Evolutionary conservation across 768 basidiomycete genomes (phyloP).

Genomic region (Cystoderma amianthinum): DNA sequence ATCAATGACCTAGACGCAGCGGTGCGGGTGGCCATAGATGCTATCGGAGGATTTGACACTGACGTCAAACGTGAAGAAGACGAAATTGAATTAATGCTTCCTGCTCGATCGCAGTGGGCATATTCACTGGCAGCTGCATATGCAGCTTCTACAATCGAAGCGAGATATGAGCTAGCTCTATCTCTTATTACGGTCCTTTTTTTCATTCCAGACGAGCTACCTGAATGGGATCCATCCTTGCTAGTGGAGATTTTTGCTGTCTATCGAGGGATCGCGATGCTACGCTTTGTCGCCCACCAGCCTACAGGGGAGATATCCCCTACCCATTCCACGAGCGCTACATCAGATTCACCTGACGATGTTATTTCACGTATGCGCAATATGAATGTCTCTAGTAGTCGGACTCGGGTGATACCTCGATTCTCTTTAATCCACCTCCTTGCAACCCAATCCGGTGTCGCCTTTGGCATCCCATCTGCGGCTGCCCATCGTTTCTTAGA

Average conservation of each 20-base stretch:
- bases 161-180: slow-evolving; percentile 70
- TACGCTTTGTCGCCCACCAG: slow-evolving; percentile 54
- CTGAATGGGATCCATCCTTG: slow-evolving; percentile 55
- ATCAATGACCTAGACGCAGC: slow-evolving; percentile 50
- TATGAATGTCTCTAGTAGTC: slow-evolving; percentile 61
- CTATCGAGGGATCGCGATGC: slow-evolving; percentile 70
- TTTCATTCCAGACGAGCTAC: slow-evolving; percentile 61
- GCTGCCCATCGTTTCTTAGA: slow-evolving; percentile 71
- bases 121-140: slow-evolving; percentile 59
- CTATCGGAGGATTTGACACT: slow-evolving; percentile 65
- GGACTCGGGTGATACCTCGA: slow-evolving; percentile 39
- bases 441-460: slow-evolving; percentile 43
- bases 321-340: slow-evolving; percentile 13
- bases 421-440: slow-evolving; percentile 62
- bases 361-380: slow-evolving; percentile 62
- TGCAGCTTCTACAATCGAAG: slow-evolving; percentile 52
- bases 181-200: slow-evolving; percentile 62
- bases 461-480: slow-evolving; percentile 42
- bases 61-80: slow-evolving; percentile 74
- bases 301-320: slow-evolving; percentile 28
- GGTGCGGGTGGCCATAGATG: slow-evolving; percentile 53
- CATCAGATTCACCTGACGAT: slow-evolving; percentile 41
- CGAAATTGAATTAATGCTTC: slow-evolving; percentile 50
- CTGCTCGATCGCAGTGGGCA: slow-evolving; percentile 54
- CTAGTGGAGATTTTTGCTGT: slow-evolving; percentile 74